Evolutionary conservation across 2,329 filamentous ascomycete species (phyloP), one percentile per base, ranked within the genome.

Genomic region (Clarireedia monteithiana): DNA sequence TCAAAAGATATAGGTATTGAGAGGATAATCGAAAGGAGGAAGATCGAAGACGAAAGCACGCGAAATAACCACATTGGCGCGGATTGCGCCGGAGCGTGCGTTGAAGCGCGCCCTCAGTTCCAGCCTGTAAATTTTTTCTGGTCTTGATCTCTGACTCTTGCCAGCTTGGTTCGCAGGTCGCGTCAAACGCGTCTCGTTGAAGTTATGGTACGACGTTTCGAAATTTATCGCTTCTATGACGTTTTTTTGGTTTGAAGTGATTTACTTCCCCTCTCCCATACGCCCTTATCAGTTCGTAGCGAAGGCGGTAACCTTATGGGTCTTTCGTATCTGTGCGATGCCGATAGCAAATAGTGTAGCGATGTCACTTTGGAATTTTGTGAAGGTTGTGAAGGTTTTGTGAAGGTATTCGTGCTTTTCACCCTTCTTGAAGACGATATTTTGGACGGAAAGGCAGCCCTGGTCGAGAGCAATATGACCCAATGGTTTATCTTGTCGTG

Each of bases 1-100:
- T 99, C 94, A 76, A 97, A 97, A 67, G 92, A 89, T 70, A 99
- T 85, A 60, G 94, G 94, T 70, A 99, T 94, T 60, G 91, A 96
- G 70, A 97, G 88, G 69, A 97, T 85, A 72, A 96, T 91, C 74
- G 88, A 88, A 73, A 91, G 81, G 66, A 97, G 84, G 75, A 96
- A 97, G 73, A 89, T 74, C 69, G 86, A 79, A 74, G 89, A 89
- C 69, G 89, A 89, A 65, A 91, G 70, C 71, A 86, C 80, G 70
- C 86, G 85, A 73, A 91, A 83, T 73, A 92, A 79, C 86, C 86
- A 91, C 89, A 96, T 95, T 73, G 76, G 75, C 71, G 73, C 75
- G 72, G 72, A 68, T 67, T 71, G 70, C 72, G 73, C 72, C 71
- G 70, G 62, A 75, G 71, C 73, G 74, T 73, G 69, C 75, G 68